These are phyloP conservation scores for Cyberlindnera maclurae DNA, from an alignment of 805 yeast genomes.

Conservation along the genomic window DNA sequence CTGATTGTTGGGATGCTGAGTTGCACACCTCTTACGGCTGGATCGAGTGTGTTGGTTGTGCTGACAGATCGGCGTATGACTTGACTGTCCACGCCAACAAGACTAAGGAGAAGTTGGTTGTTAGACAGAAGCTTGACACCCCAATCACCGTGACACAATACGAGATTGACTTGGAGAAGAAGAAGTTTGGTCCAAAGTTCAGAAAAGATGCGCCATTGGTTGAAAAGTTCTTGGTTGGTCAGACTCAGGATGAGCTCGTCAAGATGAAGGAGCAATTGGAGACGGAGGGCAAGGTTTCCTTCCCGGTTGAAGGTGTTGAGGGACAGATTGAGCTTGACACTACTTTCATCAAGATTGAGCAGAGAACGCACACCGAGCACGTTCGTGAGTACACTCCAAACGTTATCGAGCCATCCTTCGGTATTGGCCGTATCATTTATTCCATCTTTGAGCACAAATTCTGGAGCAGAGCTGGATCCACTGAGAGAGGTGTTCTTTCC, in stretches of 20 bases:
- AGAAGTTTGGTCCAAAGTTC: slow-evolving; percentile 96
- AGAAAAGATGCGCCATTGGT: slow-evolving; percentile 95
- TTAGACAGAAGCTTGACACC: slow-evolving; percentile 79
- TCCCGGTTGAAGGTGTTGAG: slow-evolving; percentile 55
- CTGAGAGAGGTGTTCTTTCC: slow-evolving; percentile 82
- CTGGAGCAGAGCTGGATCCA: slow-evolving; percentile 91
- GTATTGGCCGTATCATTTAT: slow-evolving; percentile 96
- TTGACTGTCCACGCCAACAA: slow-evolving; percentile 90
- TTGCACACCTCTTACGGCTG: slow-evolving; percentile 93
- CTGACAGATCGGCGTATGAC: slow-evolving; percentile 98
- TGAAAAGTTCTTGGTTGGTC: slow-evolving; percentile 65
- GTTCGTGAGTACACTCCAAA: slow-evolving; percentile 93
- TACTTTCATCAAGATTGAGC: slow-evolving; percentile 66
- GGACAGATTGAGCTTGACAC: slow-evolving; percentile 65
- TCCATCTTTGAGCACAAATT: slow-evolving; percentile 88
- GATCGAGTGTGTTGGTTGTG: slow-evolving; percentile 99
- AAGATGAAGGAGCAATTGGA: slow-evolving; percentile 63
- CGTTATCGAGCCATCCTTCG: slow-evolving; percentile 98
- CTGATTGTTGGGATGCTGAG: slow-evolving; percentile 99
- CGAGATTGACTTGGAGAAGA: slow-evolving; percentile 86
- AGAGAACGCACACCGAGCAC: slow-evolving; percentile 78
- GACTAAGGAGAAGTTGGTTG: slow-evolving; percentile 92
- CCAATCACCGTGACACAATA: slow-evolving; percentile 77
- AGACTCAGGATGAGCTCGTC: slow-evolving; percentile 83
- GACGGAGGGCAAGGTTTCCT: slow-evolving; percentile 53